Evolutionary conservation across 1,139 yeast genomes (phyloP), one percentile per base, ranked within the genome.

Genomic region (Kodamaea derodonti): DNA sequence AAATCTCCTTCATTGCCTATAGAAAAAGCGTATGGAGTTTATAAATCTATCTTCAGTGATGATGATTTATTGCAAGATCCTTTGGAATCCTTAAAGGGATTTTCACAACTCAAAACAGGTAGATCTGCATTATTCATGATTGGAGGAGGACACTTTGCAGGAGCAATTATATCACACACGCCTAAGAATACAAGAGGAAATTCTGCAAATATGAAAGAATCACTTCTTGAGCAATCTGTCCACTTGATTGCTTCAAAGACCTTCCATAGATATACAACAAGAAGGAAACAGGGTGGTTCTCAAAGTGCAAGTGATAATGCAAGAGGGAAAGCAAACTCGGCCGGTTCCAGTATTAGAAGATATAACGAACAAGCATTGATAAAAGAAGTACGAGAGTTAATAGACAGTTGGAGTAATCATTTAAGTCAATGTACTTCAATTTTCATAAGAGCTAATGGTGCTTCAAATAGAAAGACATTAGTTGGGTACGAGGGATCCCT

Each of bases 81-180:
- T 0, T 48, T 74, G 14, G 59, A 53, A 18, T 61, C 72, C 2
- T 56, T 78, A 27, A 54, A 51, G 35, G 47, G 36, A 9, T 54
- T 65, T 53, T 60, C 66, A 20, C 35, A 41, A 14, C 45, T 47
- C 10, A 46, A 52, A 3, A 43, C 42, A 6, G 46, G 62, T 3
- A 67, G 71, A 41, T 86, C 86, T 3, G 95, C 95, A 1, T 61
- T 92, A 11, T 75, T 92, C 45, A 87, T 94, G 96, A 76, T 92
- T 38, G 97, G 97, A 9, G 97, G 98, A 31, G 99, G 98, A 27
- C 97, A 94, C 61, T 94, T 92, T 65, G 95, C 97, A 0, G 98
- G 95, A 10, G 97, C 96, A 0, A 83, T 92, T 29, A 70, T 94
- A 10, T 79, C 88, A 2, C 97, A 90, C 52, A 66, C 66, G 29